phyloP scores from a whole-genome alignment of 2,329 filamentous ascomycete genomes.

The Verticillium tricorpus region DNA sequence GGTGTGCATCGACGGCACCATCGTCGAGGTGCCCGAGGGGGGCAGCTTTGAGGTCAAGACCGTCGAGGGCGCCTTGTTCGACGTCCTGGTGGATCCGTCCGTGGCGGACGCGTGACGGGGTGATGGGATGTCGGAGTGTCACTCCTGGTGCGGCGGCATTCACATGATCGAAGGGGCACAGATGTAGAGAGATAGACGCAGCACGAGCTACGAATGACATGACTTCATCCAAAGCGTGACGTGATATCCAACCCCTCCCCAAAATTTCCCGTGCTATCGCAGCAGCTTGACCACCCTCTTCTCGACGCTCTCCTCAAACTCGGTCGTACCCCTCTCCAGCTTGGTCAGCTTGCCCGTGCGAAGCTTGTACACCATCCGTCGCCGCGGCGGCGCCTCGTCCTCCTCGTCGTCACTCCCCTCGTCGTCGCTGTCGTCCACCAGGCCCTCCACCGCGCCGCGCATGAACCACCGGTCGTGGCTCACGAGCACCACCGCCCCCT shows the following conservation, averaged over 20 bases:
- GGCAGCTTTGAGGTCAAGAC: conserved; percentile 67
- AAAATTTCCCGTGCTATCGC: conserved; percentile 1
- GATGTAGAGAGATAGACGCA: not conserved
- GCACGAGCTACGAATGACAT: not conserved
- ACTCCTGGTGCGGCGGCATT: too few relatives aligned
- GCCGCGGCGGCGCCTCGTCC: conserved; percentile 37
- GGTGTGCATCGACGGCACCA: conserved; percentile 88
- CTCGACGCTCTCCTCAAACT: conserved; percentile 61
- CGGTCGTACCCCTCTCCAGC: conserved; percentile 56
- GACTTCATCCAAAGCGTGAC: not conserved
- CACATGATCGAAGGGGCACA: too few relatives aligned
- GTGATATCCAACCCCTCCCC: too few relatives aligned
- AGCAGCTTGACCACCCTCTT: conserved; percentile 48
- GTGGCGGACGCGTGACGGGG: not conserved
- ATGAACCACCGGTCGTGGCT: conserved; percentile 83
- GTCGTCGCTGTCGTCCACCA: conserved; percentile 31
- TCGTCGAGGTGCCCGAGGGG: conserved; percentile 65
- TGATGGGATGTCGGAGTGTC: too few relatives aligned
- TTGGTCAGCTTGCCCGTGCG: conserved; percentile 51
- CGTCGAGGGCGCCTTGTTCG: conserved; percentile 35
- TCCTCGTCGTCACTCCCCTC: conserved; percentile 39
- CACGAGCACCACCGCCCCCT: conserved; percentile 71
- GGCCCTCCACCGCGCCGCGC: conserved; percentile 65
- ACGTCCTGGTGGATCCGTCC: conserved; percentile 35
- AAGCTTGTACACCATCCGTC: conserved; percentile 56